Evolutionary conservation across 441 rosid genomes (phyloP).

Genomic region (Populus hybrid): DNA sequence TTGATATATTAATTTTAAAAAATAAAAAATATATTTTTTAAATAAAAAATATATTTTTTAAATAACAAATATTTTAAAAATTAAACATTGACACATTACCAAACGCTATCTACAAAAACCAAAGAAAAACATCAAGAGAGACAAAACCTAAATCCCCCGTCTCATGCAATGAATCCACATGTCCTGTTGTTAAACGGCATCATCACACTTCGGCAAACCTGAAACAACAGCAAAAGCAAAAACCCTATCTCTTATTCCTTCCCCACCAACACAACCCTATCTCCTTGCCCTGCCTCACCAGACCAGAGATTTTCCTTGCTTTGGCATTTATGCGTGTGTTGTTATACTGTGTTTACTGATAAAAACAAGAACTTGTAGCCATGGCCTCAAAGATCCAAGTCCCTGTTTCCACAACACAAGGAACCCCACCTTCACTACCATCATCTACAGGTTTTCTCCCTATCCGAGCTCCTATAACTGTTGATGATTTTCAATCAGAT

Average conservation of each 20-base stretch:
- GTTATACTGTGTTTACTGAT: background rate
- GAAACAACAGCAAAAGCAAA: background rate
- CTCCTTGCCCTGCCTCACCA: background rate
- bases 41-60: too few species aligned
- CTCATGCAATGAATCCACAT: too few species aligned
- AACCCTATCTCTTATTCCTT: background rate
- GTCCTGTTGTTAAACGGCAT: background rate
- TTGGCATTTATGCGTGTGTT: background rate
- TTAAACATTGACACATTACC: background rate
- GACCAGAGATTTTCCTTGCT: background rate
- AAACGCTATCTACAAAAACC: background rate
- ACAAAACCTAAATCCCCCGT: slow-evolving; percentile 7
- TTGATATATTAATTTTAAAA: too few species aligned
- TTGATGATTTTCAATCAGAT: slow-evolving; percentile 36
- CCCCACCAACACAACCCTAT: background rate
- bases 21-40: too few species aligned
- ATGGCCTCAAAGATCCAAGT: slow-evolving; percentile 34
- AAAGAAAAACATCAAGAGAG: background rate
- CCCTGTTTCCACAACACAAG: slow-evolving; percentile 30
- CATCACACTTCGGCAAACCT: background rate
- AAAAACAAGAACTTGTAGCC: slow-evolving; percentile 7
- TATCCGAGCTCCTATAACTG: slow-evolving; percentile 67
- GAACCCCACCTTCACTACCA: slow-evolving; percentile 22
- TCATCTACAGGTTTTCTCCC: slow-evolving; percentile 43
- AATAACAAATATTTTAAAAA: too few species aligned